A percentile compares a stretch with the other conserved stretches of the same genome.
phyloP scores from a whole-genome alignment of 108 stramenopile genomes.

The Discostella stelligeroides region DNA sequence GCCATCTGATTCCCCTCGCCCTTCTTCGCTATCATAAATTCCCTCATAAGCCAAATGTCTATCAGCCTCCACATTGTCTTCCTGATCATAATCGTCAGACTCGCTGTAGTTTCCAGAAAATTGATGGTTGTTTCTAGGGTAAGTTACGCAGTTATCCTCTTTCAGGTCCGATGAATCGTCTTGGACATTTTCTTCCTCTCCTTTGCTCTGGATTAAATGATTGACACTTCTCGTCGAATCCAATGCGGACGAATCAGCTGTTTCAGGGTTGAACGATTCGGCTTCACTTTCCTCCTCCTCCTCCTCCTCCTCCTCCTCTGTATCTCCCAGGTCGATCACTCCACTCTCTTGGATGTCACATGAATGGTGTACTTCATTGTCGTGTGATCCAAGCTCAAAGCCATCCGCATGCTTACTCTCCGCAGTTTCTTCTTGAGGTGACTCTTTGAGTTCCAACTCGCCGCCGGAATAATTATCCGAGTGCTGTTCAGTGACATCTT shows the following conservation, averaged over 20 bases:
- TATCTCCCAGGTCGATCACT: slow-evolving; percentile 15
- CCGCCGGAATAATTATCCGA: slow-evolving; percentile 14
- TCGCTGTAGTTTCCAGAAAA: slow-evolving; percentile 43
- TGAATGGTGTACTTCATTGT: neutral
- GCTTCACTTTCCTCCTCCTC: no score
- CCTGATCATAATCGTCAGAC: slow-evolving; percentile 44
- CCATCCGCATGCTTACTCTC: neutral
- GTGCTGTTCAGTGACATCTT: slow-evolving; percentile 9
- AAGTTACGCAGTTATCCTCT: slow-evolving; percentile 5
- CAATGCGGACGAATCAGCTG: no score
- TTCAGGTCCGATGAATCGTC: neutral
- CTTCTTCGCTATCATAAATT: slow-evolving; percentile 28
- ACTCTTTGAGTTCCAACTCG: slow-evolving; percentile 1
- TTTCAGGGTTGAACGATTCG: no score
- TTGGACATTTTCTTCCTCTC: no score
- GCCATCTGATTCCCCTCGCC: slow-evolving; percentile 20
- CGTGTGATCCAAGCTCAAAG: neutral
- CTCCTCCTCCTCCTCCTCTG: slow-evolving; percentile 9
- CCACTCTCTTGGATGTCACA: slow-evolving; percentile 10
- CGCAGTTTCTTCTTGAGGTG: neutral
- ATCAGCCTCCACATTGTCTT: slow-evolving; percentile 39
- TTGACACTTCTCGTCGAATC: no score
- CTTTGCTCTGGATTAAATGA: no score
- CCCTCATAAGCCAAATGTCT: slow-evolving; percentile 42
- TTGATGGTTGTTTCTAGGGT: slow-evolving; percentile 25